phyloP scores from a whole-genome alignment of 257 asterid species.

The Parsonsia alboflavescens region DNA sequence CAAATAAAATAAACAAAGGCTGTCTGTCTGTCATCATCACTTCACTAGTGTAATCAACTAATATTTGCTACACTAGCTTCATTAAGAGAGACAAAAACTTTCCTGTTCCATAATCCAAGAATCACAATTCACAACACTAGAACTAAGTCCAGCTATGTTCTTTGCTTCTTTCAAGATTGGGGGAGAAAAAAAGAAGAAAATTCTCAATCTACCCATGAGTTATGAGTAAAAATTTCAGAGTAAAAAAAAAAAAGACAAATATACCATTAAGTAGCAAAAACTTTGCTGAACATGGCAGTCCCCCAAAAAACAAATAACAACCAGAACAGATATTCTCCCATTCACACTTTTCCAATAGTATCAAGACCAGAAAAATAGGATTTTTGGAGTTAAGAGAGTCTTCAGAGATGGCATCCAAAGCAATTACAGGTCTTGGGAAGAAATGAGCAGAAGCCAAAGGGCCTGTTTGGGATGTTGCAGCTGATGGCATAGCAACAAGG shows the following conservation, averaged over 20 bases:
- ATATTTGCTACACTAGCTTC: slow-evolving; percentile 16
- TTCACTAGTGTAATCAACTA: background rate
- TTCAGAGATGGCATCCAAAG: slow-evolving; percentile 64
- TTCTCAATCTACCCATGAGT: slow-evolving; percentile 15
- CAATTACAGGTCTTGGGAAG: slow-evolving; percentile 82
- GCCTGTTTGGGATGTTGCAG: slow-evolving; percentile 89
- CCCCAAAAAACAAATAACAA: slow-evolving; percentile 27
- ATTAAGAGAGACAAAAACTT: slow-evolving; percentile 22
- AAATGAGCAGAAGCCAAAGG: slow-evolving; percentile 84
- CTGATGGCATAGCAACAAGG: slow-evolving; percentile 88
- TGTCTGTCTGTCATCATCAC: slow-evolving; percentile 5
- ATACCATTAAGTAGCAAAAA: slow-evolving; percentile 29
- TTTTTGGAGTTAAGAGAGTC: background rate
- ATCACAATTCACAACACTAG: slow-evolving; percentile 2
- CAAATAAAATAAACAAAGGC: slow-evolving; percentile 10
- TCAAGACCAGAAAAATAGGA: slow-evolving; percentile 9
- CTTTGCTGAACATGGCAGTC: slow-evolving; percentile 42
- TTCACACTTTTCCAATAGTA: slow-evolving; percentile 31
- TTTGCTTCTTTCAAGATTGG: slow-evolving; percentile 14
- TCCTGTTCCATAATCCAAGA: slow-evolving; percentile 17
- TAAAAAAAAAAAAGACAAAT: slow-evolving; percentile 11
- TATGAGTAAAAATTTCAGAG: slow-evolving; percentile 12
- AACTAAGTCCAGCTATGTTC: slow-evolving; percentile 22
- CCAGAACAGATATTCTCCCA: slow-evolving; percentile 37
- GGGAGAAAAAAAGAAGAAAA: background rate